These are phyloP conservation scores for Candida quercuum DNA, from an alignment of 805 yeast species.

Conservation along the genomic window DNA sequence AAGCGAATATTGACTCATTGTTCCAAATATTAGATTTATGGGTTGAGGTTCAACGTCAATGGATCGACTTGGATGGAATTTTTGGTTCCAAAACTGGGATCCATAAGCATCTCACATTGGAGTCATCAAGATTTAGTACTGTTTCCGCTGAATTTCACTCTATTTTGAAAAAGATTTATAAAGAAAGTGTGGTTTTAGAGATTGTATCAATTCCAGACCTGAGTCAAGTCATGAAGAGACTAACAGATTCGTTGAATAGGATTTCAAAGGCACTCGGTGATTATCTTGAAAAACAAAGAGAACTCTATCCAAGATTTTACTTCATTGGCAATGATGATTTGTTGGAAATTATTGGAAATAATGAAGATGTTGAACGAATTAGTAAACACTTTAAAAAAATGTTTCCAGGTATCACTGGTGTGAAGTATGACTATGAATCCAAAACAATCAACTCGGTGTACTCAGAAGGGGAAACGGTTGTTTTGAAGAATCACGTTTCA, in stretches of 20 bases:
- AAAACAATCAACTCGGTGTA: constrained; percentile 38
- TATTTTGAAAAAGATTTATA: constrained; percentile 43
- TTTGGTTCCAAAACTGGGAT: constrained; percentile 59
- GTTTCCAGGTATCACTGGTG: constrained; percentile 56
- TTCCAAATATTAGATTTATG: constrained; percentile 55
- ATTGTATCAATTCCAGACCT: constrained; percentile 46
- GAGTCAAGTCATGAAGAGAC: constrained; percentile 38
- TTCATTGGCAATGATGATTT: constrained; percentile 90
- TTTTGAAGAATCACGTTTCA: constrained; percentile 38
- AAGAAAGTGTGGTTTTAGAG: constrained; percentile 50
- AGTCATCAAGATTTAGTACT: constrained; percentile 58
- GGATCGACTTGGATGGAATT: constrained; percentile 82
- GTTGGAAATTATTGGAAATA: constrained; percentile 72
- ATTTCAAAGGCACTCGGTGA: constrained; percentile 66
- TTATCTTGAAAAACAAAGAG: constrained; percentile 76
- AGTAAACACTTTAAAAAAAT: constrained; percentile 62
- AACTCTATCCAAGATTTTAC: constrained; percentile 71
- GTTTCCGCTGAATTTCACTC: constrained; percentile 57
- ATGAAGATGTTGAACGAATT: constrained; percentile 38
- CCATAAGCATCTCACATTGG: constrained; percentile 59
- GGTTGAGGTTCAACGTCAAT: constrained; percentile 83
- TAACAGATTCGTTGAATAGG: constrained; percentile 49
- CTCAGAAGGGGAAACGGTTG: constrained; percentile 64
- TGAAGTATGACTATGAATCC: constrained; percentile 31
- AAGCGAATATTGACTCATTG: constrained; percentile 45